phyloP scores from a whole-genome alignment of 305 asterid genomes.

The Nicotiana rustica region DNA sequence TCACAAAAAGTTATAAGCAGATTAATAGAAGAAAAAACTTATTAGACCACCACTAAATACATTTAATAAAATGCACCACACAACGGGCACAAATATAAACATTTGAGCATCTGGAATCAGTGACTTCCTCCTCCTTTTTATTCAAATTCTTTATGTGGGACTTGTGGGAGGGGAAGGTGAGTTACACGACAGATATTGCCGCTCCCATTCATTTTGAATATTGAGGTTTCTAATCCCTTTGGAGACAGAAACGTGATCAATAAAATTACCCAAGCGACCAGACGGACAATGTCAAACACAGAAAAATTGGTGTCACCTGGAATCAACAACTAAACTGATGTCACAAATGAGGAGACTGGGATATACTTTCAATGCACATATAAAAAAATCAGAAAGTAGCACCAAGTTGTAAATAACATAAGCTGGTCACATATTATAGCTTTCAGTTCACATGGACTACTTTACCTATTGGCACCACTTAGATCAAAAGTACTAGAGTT shows the following conservation, averaged over 20 bases:
- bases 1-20: background rate
- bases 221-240: background rate
- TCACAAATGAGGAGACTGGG: background rate
- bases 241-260: background rate
- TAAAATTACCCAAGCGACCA: background rate
- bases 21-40: background rate
- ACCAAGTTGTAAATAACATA: background rate
- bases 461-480: background rate
- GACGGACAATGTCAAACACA: conserved; percentile 14
- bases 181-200: background rate
- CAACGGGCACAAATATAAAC: background rate
- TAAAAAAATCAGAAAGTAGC: background rate
- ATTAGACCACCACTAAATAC: background rate
- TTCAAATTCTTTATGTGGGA: background rate
- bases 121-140: background rate
- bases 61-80: background rate
- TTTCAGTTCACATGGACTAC: background rate
- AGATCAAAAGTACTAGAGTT: background rate
- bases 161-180: background rate
- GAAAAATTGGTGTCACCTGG: background rate
- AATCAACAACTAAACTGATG: conserved; percentile 10
- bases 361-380: background rate
- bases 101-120: background rate
- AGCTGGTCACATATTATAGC: background rate
- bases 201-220: background rate